Evolutionary conservation across 805 yeast species (phyloP), one percentile per base, ranked within the genome.

Genomic region (Metschnikowia matae): DNA sequence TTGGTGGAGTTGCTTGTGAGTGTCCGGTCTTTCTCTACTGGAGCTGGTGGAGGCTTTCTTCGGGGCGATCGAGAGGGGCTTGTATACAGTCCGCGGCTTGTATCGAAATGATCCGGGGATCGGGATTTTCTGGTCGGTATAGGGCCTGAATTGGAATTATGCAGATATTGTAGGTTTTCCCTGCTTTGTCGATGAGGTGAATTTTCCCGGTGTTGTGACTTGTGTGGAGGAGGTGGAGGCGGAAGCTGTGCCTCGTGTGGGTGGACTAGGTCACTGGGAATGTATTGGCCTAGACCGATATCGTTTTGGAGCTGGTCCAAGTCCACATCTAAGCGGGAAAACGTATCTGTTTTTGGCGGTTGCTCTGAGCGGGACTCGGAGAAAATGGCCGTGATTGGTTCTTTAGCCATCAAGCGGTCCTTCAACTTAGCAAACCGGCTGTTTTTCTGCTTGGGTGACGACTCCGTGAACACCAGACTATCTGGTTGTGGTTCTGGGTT

Each of bases 341-440:
- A 17, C 7, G 40, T 3, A 6, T 44, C 40, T 13, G 34, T 2
- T 11, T 11, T 11, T 17, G 32, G 20, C 14, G 38, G 31, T 37
- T 29, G 5, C 3, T 20, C n/a, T 3, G 37, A 13, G 6, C 36
- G 45, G 14, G 36, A 14, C 26, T 29, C 36, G 34, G 33, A 15
- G 40, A 44, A 67, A 7, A 67, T 46, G 6, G 57, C 50, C 5
- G 65, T 54, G 38, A 69, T 63, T 15, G 73, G 68, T 43, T 73
- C 75, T 54, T 65, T 69, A 20, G 67, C 57, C 46, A 62, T 63
- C 49, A 73, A 67, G 53, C 64, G 68, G 35, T 51, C 55, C 49
- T 63, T 70, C 43, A 73, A 54, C 56, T 67, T 68, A 45, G 59
- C 55, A 48, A 72, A 63, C 37, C 65, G 68, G 17, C 62, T 50